Base-by-base conservation (phyloP, 1,284 basidiomycete genomes). In the Blastosporella zonata region DNA sequence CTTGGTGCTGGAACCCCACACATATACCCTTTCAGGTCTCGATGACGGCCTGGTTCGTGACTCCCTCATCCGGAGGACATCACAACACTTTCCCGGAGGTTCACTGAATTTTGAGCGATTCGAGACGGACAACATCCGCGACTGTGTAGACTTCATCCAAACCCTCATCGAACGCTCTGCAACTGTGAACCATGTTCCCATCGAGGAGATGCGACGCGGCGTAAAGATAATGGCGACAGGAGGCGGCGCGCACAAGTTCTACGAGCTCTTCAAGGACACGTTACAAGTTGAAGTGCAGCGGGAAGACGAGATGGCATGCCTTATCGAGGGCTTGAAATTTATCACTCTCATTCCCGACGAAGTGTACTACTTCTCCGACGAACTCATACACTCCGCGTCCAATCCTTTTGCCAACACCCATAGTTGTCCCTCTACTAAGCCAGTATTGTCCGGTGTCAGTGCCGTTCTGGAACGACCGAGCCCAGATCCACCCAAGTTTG, bases 201-300 rank as follows among this genome's bases (percentile, higher is more conserved):
- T 97, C 55, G 84, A 85, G 49, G 87, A 94, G 62, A 98, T 99
- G 96, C 86, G 90, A 56, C 76, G 79, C 50, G 86, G 88, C 39
- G 95, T 99, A 64, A 95, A 96, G 74, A 93, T 99, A 62, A 92
- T 97, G 84, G 94, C 95, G 3, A 99, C 97, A 0, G 97, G 97
- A 33, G 97, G 97, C 10, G 97, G 97, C 37, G 96, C 96, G 36
- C 93, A 98, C 75, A 84, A 83, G 62, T 98, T 95, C 71, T 87
- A 95, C 67, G 90, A 93, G 59, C 71, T 89, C 41, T 89, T 99
- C 65, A 76, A 77, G 52, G 71, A 71, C 18, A 83, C 84, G 54
- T 74, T 98, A 3, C 86, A 80, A 21, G 91, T 98, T 47, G 91
- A 94, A 65, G 90, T 99, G 35, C 73, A 77, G 52, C 73, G 87